A percentile compares a stretch with the other conserved stretches of the same genome.
phyloP scores from a whole-genome alignment of 495 filamentous ascomycete species.

The Terfezia claveryi region DNA sequence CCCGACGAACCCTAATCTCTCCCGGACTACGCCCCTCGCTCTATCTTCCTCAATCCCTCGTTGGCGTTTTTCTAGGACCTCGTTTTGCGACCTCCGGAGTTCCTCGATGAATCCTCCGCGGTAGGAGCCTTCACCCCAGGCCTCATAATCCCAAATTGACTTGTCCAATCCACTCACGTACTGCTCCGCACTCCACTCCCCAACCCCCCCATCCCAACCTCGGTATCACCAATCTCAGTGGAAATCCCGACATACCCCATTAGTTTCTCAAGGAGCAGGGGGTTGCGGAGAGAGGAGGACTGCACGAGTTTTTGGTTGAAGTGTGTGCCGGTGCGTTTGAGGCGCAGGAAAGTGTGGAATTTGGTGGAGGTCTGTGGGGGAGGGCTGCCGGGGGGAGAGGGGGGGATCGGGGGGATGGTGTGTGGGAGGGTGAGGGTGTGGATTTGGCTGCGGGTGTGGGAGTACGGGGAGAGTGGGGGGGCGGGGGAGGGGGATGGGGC shows the following conservation, averaged over 20 bases:
- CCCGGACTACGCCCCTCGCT: constrained; percentile 25
- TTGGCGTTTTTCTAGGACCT: constrained; percentile 35
- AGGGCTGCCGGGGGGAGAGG: constrained; percentile 62
- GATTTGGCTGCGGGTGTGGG: constrained; percentile 39
- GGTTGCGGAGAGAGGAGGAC: constrained; percentile 55
- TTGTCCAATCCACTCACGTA: constrained; percentile 50
- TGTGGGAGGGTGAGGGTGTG: constrained; percentile 66
- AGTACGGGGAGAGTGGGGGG: constrained; percentile 44
- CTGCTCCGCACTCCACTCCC: constrained; percentile 25
- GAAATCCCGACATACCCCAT: constrained; percentile 58
- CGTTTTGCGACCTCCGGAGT: constrained; percentile 42
- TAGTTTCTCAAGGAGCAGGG: constrained; percentile 55
- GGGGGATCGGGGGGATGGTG: constrained; percentile 44
- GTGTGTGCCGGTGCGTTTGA: constrained; percentile 71
- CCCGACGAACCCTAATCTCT: constrained; percentile 57
- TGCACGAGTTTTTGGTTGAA: constrained; percentile 67
- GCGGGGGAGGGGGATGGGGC: not conserved
- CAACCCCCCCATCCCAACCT: not conserved
- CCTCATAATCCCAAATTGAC: constrained; percentile 39
- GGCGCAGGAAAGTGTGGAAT: constrained; percentile 57
- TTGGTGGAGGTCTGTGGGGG: constrained; percentile 32
- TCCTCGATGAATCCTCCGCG: constrained; percentile 51
- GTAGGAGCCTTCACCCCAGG: constrained; percentile 32
- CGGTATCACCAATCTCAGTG: constrained; percentile 14
- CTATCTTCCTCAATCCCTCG: constrained; percentile 25